phyloP scores from a whole-genome alignment of 2,329 filamentous ascomycete genomes.

The Neocatenulostroma microsporum region DNA sequence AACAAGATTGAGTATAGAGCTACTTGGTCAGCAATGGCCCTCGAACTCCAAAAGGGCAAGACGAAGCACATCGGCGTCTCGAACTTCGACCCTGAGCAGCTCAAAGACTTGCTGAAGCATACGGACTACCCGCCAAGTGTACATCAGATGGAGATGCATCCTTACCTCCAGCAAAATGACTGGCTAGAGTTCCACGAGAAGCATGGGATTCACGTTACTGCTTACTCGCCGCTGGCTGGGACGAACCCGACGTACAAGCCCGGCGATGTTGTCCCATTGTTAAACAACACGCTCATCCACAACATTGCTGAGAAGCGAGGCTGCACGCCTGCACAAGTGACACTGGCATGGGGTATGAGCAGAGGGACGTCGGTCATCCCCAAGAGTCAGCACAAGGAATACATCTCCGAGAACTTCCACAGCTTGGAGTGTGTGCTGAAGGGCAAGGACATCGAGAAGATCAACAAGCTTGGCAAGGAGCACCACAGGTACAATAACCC shows the following conservation, averaged over 20 bases:
- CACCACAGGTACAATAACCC: conserved; percentile 36
- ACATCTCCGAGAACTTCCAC: conserved; percentile 41
- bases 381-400: conserved; percentile 39
- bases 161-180: conserved; percentile 54
- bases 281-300: conserved; percentile 37
- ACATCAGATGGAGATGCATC: conserved; percentile 69
- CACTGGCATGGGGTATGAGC: conserved; percentile 44
- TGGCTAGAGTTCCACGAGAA: conserved; percentile 45
- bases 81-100: conserved; percentile 56
- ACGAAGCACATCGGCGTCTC: conserved; percentile 67
- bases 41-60: conserved; percentile 51
- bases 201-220: conserved; percentile 46
- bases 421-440: conserved; percentile 30
- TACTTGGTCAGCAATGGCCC: conserved; percentile 63
- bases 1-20: conserved; percentile 26
- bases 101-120: conserved; percentile 46
- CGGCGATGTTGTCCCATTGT: conserved; percentile 28
- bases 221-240: conserved; percentile 43
- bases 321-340: conserved; percentile 38
- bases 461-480: conserved; percentile 30
- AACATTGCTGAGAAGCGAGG: conserved; percentile 35
- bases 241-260: conserved; percentile 41
- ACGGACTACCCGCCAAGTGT: conserved; percentile 58
- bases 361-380: conserved; percentile 45
- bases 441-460: conserved; percentile 30